These are phyloP conservation scores for Candida suzukii DNA, from an alignment of 805 yeast genomes.

Conservation along the genomic window DNA sequence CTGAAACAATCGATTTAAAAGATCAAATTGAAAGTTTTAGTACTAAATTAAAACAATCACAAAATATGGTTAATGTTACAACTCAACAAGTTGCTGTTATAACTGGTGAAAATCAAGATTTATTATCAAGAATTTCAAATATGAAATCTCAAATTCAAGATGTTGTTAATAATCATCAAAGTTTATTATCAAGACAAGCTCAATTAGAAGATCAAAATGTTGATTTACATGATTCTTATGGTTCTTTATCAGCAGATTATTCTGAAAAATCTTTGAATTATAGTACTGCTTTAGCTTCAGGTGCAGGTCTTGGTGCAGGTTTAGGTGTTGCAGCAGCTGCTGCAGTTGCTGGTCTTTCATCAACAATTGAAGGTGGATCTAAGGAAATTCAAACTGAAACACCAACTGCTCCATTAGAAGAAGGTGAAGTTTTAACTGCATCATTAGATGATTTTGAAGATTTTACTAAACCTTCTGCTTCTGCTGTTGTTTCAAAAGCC, in stretches of 20 bases:
- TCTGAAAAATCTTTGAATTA: constrained; percentile 24
- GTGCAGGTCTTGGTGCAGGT: constrained; percentile 7
- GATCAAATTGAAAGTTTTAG: constrained; percentile 45
- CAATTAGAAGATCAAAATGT: constrained; percentile 31
- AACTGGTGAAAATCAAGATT: constrained; percentile 35
- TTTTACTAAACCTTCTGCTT: constrained; percentile 2
- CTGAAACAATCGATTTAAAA: constrained; percentile 55
- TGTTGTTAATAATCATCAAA: constrained; percentile 18
- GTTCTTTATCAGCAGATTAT: constrained; percentile 23
- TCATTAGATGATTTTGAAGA: constrained; percentile 21
- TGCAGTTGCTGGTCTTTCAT: constrained; percentile 3
- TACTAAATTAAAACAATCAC: constrained; percentile 52
- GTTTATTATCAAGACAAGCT: constrained; percentile 12
- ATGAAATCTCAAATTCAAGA: constrained; percentile 19
- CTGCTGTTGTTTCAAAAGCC: neutral
- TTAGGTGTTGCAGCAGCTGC: constrained; percentile 7
- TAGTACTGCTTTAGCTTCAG: constrained; percentile 5
- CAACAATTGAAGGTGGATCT: neutral
- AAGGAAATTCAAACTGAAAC: neutral
- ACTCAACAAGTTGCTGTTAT: constrained; percentile 63
- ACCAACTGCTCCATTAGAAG: neutral
- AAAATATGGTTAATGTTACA: constrained; percentile 57
- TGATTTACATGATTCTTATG: constrained; percentile 29
- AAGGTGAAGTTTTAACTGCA: constrained; percentile 26
- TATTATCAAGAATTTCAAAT: constrained; percentile 10